Evolutionary conservation across 768 basidiomycete genomes (phyloP).

Genomic region (Trametes maxima): DNA sequence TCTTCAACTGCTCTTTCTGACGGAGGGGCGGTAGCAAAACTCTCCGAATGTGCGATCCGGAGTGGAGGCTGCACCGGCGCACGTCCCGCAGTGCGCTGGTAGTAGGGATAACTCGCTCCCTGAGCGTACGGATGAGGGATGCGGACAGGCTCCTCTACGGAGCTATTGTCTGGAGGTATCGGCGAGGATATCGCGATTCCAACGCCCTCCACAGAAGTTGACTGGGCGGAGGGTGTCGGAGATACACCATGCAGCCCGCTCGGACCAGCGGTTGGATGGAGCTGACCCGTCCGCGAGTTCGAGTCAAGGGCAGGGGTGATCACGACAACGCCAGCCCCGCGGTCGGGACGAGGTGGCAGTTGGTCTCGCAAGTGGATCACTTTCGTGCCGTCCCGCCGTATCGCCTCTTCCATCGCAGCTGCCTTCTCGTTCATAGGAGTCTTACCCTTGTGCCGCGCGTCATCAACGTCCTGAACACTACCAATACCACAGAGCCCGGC

Average conservation of each 20-base stretch:
- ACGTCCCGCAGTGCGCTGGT: conserved; percentile 4
- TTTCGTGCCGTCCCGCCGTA: conserved; percentile 31
- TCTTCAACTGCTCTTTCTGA: conserved; percentile 15
- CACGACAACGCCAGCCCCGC: conserved; percentile 19
- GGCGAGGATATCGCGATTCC: conserved; percentile 50
- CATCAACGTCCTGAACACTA: conserved; percentile 16
- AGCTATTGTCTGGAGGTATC: conserved; percentile 29
- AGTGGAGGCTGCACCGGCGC: conserved; percentile 10
- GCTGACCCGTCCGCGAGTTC: neutral
- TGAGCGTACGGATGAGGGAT: conserved; percentile 44
- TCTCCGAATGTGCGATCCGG: neutral
- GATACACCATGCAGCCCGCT: conserved; percentile 27
- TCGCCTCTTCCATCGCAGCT: conserved; percentile 25
- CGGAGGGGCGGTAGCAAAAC: conserved; percentile 7
- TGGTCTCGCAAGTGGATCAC: conserved; percentile 28
- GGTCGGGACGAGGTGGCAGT: conserved; percentile 9
- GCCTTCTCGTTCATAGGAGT: conserved; percentile 23
- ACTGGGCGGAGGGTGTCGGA: conserved; percentile 34
- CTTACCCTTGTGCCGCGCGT: conserved; percentile 1
- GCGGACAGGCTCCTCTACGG: conserved; percentile 22
- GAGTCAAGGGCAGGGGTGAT: conserved; percentile 18
- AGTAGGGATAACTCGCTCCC: conserved; percentile 25
- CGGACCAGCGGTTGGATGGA: conserved; percentile 3
- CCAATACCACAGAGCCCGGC: conserved; percentile 31
- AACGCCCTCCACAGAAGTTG: conserved; percentile 34